Evolutionary conservation across 2,329 filamentous ascomycete genomes (phyloP), one percentile per base, ranked within the genome.

Genomic region (Neofusicoccum ribis): DNA sequence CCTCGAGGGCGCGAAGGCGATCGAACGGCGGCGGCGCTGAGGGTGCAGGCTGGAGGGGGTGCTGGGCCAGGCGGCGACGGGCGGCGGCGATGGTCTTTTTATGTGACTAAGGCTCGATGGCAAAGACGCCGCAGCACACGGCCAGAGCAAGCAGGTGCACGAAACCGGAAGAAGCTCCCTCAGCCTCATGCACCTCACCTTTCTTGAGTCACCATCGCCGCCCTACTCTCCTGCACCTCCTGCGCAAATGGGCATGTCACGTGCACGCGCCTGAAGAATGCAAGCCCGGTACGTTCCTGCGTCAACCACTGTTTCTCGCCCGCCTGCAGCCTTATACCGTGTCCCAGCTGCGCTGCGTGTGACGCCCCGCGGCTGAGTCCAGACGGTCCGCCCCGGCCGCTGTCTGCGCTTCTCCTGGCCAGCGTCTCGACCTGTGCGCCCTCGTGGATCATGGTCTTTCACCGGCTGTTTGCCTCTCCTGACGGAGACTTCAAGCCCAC

Each of bases 101-200:
- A 60, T 47, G 56, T 46, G 44, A 46, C 56, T 34, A 46, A 49
- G 56, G 43, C 43, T 9, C 41, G 56, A 23, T n/a, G 56, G 56
- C 56, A 47, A 59, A 14, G 56, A 47, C 56, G 41, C 41, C 27
- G 39, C 54, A 59, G 54, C 54, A 46, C 23, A 46, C 39, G 51
- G 56, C 56, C 56, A 47, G 43, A 60, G 56, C 56, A 47, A 47
- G 56, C 61, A 64, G 61, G 23, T 27, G 50, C 61, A 51, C 61
- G 39, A 64, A 39, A 37, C 61, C 49, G 49, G 43, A 64, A 56
- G 61, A 64, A 17, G 50, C 31, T n/a, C 50, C 61, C 61, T 64
- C 61, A 64, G 61, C 61, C 61, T 64, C 61, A 63, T 54, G 61
- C 61, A 63, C 31, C 41, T 59, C 54, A 37, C 56, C n/a, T 23